Evolutionary conservation across 2,329 filamentous ascomycete genomes (phyloP).

Genomic region (Aspergillus costaricaensis): DNA sequence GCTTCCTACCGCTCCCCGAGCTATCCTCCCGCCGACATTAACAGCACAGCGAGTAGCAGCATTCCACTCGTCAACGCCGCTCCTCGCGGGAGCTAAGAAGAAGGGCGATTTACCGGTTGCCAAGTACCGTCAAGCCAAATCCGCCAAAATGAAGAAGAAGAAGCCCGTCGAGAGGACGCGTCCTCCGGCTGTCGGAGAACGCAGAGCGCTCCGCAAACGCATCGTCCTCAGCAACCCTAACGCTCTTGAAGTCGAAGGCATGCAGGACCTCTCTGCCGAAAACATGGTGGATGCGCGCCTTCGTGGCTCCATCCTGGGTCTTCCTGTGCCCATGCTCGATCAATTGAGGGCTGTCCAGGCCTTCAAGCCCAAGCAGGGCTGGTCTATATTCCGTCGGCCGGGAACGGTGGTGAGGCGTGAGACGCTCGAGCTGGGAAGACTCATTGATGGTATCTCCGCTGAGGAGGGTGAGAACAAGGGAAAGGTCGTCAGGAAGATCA

Average conservation of each 20-base stretch:
- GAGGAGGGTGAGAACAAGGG: constrained; percentile 39
- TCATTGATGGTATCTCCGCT: constrained; percentile 60
- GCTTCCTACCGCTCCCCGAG: constrained; percentile 45
- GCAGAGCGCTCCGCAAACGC: constrained; percentile 82
- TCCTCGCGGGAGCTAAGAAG: constrained; percentile 52
- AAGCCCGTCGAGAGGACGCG: constrained; percentile 48
- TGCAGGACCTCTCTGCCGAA: constrained; percentile 61
- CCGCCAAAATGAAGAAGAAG: constrained; percentile 50
- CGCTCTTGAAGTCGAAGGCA: constrained; percentile 72
- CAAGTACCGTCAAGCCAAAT: constrained; percentile 43
- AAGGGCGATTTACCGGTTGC: constrained; percentile 22
- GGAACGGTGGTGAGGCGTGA: constrained; percentile 76
- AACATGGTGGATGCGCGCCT: constrained; percentile 58
- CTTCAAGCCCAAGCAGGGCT: constrained; percentile 88
- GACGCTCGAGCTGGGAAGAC: constrained; percentile 69
- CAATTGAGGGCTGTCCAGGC: constrained; percentile 79
- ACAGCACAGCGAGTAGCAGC: constrained; percentile 49
- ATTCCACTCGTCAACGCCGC: constrained; percentile 50
- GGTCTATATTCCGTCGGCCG: constrained; percentile 81
- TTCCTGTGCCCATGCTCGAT: constrained; percentile 73
- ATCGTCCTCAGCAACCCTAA: constrained; percentile 94
- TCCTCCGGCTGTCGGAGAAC: constrained; percentile 72
- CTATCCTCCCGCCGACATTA: constrained; percentile 43
- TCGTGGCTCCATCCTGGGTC: constrained; percentile 66
- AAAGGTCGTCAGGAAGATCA: constrained; percentile 57